A percentile compares a stretch with the other conserved stretches of the same genome.
Conservation (phyloP, 106 monocot genomes). For the Dactylorhiza incarnata region DNA sequence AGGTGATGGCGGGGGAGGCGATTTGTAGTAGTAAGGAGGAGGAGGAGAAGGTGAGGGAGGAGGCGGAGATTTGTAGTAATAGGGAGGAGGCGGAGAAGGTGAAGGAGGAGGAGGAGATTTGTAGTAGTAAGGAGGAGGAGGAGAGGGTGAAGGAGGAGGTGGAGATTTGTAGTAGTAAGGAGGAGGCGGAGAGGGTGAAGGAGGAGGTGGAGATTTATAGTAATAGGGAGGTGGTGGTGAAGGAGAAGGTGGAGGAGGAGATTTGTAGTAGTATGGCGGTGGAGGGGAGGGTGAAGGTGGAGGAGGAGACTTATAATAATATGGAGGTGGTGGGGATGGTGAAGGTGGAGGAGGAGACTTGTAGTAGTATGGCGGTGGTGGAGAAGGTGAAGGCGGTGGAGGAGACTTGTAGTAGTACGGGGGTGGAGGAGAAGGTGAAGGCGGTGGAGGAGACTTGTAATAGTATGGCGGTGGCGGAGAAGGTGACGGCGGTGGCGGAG, state of each 20-base stretch:
- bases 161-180: background rate
- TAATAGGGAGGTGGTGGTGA: background rate
- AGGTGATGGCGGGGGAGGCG: background rate
- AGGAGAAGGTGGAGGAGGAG: slow-evolving; percentile 12
- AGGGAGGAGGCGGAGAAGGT: background rate
- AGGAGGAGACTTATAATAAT: slow-evolving; percentile 19
- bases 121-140: slow-evolving; percentile 25
- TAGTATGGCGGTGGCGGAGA: background rate
- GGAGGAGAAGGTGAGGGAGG: slow-evolving; percentile 14
- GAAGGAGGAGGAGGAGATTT: slow-evolving; percentile 25
- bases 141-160: background rate
- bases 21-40: slow-evolving; percentile 24
- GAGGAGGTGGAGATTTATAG: slow-evolving; percentile 20
- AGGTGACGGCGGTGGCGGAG: too few species aligned
- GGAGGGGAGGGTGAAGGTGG: background rate
- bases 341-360: slow-evolving; percentile 16
- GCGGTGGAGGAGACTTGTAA: slow-evolving; percentile 19
- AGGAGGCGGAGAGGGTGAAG: background rate
- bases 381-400: slow-evolving; percentile 2
- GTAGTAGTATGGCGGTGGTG: slow-evolving; percentile 8
- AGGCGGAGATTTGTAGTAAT: slow-evolving; percentile 12
- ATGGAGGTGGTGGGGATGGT: background rate
- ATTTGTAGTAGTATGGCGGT: slow-evolving; percentile 11
- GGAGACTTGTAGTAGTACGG: slow-evolving; percentile 16
- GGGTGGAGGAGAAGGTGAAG: background rate